Evolutionary conservation across 2,329 filamentous ascomycete genomes (phyloP).

Genomic region (Diaporthe batatas): DNA sequence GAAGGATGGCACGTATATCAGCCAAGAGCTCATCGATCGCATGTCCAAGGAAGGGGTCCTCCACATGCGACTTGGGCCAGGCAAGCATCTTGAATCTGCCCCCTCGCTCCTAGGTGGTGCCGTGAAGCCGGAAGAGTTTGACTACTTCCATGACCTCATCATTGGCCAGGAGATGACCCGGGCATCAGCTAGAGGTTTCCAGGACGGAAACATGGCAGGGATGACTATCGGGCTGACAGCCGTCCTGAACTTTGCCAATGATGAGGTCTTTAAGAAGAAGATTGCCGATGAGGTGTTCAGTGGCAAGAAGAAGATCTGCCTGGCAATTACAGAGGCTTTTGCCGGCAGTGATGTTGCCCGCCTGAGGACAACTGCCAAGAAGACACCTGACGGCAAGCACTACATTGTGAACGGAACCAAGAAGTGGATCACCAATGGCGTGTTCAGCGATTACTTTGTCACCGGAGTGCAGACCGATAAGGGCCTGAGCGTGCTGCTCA

Average conservation of each 20-base stretch:
- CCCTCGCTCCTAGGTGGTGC: conserved; percentile 77
- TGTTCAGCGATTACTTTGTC: conserved; percentile 87
- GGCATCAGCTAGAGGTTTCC: conserved; percentile 81
- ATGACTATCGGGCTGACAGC: conserved; percentile 88
- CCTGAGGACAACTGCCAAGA: conserved; percentile 81
- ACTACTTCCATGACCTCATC: conserved; percentile 89
- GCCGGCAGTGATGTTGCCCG: conserved; percentile 87
- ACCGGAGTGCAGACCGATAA: conserved; percentile 84
- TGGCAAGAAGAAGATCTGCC: conserved; percentile 88
- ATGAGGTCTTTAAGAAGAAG: conserved; percentile 74
- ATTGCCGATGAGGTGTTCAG: conserved; percentile 80
- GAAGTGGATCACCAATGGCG: conserved; percentile 90
- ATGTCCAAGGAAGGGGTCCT: conserved; percentile 82
- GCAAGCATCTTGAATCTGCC: conserved; percentile 76
- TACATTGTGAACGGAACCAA: conserved; percentile 81
- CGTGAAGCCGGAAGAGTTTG: conserved; percentile 83
- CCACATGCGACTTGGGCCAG: conserved; percentile 86
- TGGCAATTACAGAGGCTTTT: conserved; percentile 91
- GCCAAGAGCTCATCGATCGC: conserved; percentile 78
- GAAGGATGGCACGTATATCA: conserved; percentile 80
- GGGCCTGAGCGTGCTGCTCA: conserved; percentile 81
- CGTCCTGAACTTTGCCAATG: conserved; percentile 80
- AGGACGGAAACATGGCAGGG: conserved; percentile 88
- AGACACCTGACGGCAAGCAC: conserved; percentile 80
- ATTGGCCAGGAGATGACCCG: conserved; percentile 80